These are phyloP conservation scores for Cubamyces lactineus DNA, from an alignment of 768 basidiomycete genomes.

Conservation along the genomic window DNA sequence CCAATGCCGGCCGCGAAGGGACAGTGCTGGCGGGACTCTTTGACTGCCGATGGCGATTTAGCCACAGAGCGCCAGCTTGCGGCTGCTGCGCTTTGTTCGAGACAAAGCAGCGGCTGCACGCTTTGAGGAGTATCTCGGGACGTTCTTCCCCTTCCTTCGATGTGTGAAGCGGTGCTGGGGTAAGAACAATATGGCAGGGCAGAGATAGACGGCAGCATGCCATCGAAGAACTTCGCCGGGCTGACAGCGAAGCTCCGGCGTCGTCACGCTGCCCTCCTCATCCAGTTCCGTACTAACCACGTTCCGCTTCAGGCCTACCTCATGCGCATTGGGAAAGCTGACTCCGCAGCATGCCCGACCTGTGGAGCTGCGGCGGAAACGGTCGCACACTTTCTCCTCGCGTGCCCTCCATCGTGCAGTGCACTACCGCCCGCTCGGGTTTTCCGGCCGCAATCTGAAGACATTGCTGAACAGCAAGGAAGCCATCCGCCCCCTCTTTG, in stretches of 20 bases:
- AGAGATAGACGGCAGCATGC: no score
- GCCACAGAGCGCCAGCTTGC: background rate
- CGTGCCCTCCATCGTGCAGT: constrained; percentile 21
- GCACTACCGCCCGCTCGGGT: background rate
- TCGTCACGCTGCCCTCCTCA: constrained; percentile 22
- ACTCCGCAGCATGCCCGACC: constrained; percentile 16
- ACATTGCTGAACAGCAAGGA: constrained; percentile 9
- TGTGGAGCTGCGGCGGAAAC: constrained; percentile 18
- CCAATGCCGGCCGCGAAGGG: background rate
- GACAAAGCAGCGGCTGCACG: no score
- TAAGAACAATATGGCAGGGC: no score
- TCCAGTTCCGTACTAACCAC: constrained; percentile 40
- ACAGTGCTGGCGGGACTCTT: no score
- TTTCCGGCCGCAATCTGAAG: background rate
- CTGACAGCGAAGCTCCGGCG: background rate
- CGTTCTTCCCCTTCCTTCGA: no score
- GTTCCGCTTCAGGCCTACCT: constrained; percentile 36
- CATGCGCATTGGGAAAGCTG: constrained; percentile 13
- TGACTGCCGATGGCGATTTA: background rate
- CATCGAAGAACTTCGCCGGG: background rate
- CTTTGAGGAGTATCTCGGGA: no score
- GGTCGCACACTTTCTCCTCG: constrained; percentile 27
- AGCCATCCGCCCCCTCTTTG: constrained; percentile 10
- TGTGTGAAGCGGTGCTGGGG: no score
- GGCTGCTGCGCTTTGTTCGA: no score